Evolutionary conservation across 306 rosid genomes (phyloP).

Genomic region (Quercus parvula): DNA sequence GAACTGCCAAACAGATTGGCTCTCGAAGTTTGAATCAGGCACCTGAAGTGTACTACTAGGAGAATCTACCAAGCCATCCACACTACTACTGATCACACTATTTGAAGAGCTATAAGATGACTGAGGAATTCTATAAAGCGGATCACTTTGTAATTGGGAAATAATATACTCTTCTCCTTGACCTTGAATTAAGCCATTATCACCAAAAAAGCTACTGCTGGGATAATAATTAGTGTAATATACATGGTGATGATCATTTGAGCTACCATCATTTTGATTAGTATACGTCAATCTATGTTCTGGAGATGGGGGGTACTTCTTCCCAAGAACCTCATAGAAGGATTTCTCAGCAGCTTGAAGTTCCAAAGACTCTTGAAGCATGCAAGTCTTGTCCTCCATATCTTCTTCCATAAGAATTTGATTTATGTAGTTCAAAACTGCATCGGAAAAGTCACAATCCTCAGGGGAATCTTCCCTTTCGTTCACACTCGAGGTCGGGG

Average conservation of each 20-base stretch:
- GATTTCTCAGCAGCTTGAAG: conserved; percentile 92
- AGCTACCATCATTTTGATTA: conserved; percentile 35
- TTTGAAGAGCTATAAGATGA: conserved; percentile 59
- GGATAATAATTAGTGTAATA: conserved; percentile 30
- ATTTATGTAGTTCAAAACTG: conserved; percentile 67
- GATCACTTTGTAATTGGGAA: conserved; percentile 32
- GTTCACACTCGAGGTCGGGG: conserved; percentile 36
- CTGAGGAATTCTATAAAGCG: conserved; percentile 35
- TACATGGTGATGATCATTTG: conserved; percentile 29
- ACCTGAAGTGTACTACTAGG: conserved; percentile 47
- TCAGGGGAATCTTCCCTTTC: conserved; percentile 70
- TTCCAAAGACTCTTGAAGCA: conserved; percentile 88
- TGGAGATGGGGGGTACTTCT: conserved; percentile 72
- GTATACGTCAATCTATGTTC: conserved; percentile 23
- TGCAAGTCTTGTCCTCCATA: conserved; percentile 78
- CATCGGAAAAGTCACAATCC: conserved; percentile 91
- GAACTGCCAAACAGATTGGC: conserved; percentile 76
- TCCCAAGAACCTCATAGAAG: conserved; percentile 81
- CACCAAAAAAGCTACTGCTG: conserved; percentile 28
- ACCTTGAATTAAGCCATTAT: conserved; percentile 23
- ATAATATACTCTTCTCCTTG: conserved; percentile 37
- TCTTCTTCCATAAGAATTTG: conserved; percentile 99
- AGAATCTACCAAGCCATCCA: conserved; percentile 62
- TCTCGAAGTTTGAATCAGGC: conserved; percentile 49
- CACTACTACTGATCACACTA: conserved; percentile 41